Conservation (phyloP, 768 basidiomycete species). For the Tylopilus subfusipes region DNA sequence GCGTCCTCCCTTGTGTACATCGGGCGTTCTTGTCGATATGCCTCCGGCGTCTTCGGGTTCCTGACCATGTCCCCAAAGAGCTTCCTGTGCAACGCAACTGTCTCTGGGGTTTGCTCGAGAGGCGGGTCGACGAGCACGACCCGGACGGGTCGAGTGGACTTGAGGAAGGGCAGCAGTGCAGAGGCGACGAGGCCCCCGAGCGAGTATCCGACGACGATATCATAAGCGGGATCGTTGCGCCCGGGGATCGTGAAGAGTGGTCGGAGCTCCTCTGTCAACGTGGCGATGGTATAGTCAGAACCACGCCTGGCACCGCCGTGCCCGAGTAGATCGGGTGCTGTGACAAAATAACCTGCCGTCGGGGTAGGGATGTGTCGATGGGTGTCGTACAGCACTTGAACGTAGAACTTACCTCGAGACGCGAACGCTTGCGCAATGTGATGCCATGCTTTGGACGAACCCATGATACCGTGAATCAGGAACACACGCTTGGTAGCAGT, state of each 20-base stretch:
- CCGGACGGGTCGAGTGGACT: not conserved
- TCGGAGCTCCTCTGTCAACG: slow-evolving; percentile 10
- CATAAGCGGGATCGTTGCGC: not conserved
- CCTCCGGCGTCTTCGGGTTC: not conserved
- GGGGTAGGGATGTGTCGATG: not conserved
- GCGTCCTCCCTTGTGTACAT: slow-evolving; percentile 4
- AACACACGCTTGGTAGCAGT: slow-evolving; percentile 14
- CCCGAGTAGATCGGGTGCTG: slow-evolving; percentile 23
- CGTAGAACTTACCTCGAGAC: slow-evolving; percentile 11
- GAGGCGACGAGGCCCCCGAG: slow-evolving; percentile 17
- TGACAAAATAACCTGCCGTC: slow-evolving; percentile 23
- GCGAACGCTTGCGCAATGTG: slow-evolving; percentile 14
- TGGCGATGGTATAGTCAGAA: slow-evolving; percentile 13
- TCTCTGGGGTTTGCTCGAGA: not conserved
- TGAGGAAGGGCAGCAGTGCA: slow-evolving; percentile 15
- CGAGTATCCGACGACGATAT: slow-evolving; percentile 21
- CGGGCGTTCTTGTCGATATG: not conserved
- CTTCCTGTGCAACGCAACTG: not conserved
- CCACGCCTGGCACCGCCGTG: slow-evolving; percentile 12
- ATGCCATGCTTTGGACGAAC: slow-evolving; percentile 15
- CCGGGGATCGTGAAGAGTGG: slow-evolving; percentile 1
- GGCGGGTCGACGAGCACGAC: slow-evolving; percentile 23
- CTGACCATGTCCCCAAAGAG: not conserved
- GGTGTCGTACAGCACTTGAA: not conserved
- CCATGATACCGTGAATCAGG: slow-evolving; percentile 19